These are phyloP conservation scores for Rhizopogon rudus DNA, from an alignment of 768 basidiomycete genomes.

Conservation along the genomic window DNA sequence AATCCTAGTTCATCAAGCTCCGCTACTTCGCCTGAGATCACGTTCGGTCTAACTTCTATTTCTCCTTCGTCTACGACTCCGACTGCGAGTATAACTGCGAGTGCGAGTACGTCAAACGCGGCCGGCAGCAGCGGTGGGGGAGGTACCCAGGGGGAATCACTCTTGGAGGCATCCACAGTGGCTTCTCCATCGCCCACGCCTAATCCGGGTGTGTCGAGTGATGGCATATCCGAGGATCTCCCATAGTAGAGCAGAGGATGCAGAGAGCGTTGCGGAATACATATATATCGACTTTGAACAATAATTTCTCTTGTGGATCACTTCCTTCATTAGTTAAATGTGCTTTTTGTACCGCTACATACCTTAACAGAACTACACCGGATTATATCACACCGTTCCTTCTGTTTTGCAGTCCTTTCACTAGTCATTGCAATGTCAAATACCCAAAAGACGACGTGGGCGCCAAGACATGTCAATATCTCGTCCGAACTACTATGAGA, in stretches of 20 bases:
- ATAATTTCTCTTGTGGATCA: not conserved
- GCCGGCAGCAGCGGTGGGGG: too few relatives aligned
- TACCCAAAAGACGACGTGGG: too few relatives aligned
- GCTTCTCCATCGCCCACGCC: not conserved
- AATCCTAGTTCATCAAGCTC: not conserved
- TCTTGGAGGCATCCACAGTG: too few relatives aligned
- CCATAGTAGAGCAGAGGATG: not conserved
- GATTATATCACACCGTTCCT: not conserved
- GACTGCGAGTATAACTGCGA: too few relatives aligned
- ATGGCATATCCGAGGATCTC: not conserved
- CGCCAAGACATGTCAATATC: not conserved
- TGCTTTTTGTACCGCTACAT: not conserved
- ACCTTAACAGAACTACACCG: not conserved
- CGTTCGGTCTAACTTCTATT: too few relatives aligned
- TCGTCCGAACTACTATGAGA: slow-evolving; percentile 25
- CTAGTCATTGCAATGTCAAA: not conserved
- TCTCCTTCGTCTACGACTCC: too few relatives aligned
- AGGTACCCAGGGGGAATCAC: too few relatives aligned
- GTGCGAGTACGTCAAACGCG: too few relatives aligned
- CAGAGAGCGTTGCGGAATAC: not conserved
- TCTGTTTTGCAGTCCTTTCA: not conserved
- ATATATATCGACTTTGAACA: not conserved
- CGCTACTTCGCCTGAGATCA: too few relatives aligned
- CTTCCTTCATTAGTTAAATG: not conserved
- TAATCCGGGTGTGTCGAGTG: not conserved